Evolutionary conservation across 176 grass and related monocot genomes (phyloP).

Genomic region (Zea mays): DNA sequence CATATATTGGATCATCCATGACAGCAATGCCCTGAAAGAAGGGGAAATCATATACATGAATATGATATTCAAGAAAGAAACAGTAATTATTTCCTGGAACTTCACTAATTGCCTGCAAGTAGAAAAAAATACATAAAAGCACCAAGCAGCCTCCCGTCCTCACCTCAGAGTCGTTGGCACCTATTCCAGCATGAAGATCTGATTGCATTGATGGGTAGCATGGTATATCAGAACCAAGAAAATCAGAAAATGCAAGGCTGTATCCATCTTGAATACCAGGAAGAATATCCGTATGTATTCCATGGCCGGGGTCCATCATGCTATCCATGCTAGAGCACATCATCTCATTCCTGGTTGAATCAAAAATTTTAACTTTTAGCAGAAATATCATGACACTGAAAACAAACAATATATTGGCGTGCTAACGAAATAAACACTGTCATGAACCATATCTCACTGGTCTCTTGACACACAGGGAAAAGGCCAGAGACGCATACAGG

Average conservation of each 20-base stretch:
- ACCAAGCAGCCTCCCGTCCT: neutral
- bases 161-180: conserved; percentile 39
- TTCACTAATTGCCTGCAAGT: neutral
- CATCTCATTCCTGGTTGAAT: conserved; percentile 45
- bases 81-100: conserved; percentile 17
- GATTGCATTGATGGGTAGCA: conserved; percentile 66
- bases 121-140: conserved; percentile 5
- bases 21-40: conserved; percentile 51
- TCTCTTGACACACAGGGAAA: conserved; percentile 21
- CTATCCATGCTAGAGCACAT: conserved; percentile 66
- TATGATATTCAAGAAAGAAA: conserved; percentile 22
- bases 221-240: conserved; percentile 66
- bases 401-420: conserved; percentile 17
- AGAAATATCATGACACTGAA: neutral
- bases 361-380: conserved; percentile 1
- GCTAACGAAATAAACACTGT: conserved; percentile 14
- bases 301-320: conserved; percentile 49
- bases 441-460: conserved; percentile 11
- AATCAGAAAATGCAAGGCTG: conserved; percentile 73
- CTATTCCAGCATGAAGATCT: conserved; percentile 72
- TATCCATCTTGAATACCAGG: conserved; percentile 70
- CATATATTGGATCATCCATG: conserved; percentile 79
- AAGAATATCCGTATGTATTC: conserved; percentile 53
- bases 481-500: conserved; percentile 1
- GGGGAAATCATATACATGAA: neutral